phyloP scores from a whole-genome alignment of 1,284 basidiomycete genomes.

The Heterobasidion irregulare region DNA sequence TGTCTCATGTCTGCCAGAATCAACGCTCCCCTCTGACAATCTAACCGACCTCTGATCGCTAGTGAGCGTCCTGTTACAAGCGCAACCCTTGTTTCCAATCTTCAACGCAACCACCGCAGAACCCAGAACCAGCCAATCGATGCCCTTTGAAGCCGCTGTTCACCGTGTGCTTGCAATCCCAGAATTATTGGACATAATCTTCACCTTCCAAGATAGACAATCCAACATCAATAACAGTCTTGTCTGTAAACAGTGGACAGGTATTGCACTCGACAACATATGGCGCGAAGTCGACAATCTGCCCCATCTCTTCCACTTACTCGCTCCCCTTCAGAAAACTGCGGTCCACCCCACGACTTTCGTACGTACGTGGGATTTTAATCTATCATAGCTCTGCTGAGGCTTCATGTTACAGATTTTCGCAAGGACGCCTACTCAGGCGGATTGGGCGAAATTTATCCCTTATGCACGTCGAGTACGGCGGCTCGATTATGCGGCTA shows the following conservation, averaged over 20 bases:
- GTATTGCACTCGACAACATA: slow-evolving; percentile 39
- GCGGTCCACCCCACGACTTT: not conserved
- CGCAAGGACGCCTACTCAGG: slow-evolving; percentile 31
- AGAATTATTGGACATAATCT: slow-evolving; percentile 43
- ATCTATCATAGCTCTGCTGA: not conserved
- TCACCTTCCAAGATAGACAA: slow-evolving; percentile 27
- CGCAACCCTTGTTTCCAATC: too few species aligned
- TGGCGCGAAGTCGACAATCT: slow-evolving; percentile 44
- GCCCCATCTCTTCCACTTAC: slow-evolving; percentile 33
- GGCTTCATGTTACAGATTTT: slow-evolving; percentile 26
- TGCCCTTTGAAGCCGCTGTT: slow-evolving; percentile 4
- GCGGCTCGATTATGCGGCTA: slow-evolving; percentile 13
- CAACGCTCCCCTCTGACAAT: too few species aligned
- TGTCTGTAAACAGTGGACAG: slow-evolving; percentile 45
- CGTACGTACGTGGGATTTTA: not conserved
- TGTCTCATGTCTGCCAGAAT: too few species aligned
- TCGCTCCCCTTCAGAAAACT: slow-evolving; percentile 26
- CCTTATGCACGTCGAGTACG: slow-evolving; percentile 49
- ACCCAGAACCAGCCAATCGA: not conserved
- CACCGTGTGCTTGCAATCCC: slow-evolving; percentile 34
- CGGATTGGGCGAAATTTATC: slow-evolving; percentile 49
- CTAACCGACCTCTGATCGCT: too few species aligned
- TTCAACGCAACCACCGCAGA: too few species aligned
- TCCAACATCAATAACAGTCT: slow-evolving; percentile 33
- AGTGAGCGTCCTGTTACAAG: too few species aligned